Evolutionary conservation across 2,329 filamentous ascomycete genomes (phyloP).

Genomic region (Emericellopsis cladophorae): DNA sequence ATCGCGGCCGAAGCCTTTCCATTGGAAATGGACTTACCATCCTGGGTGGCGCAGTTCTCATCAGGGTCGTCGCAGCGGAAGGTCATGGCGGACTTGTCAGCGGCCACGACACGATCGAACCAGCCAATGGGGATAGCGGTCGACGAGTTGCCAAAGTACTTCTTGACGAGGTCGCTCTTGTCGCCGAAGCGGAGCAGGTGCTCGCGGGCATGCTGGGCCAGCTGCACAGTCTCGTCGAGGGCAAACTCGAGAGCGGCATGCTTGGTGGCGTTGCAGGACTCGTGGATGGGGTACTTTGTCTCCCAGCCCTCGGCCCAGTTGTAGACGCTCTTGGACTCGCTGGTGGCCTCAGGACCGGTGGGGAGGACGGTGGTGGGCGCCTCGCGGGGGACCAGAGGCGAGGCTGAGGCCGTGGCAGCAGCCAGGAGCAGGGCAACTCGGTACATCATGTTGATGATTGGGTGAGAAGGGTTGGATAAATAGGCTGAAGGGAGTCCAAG

Average conservation of each 20-base stretch:
- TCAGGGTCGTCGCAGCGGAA: conserved; percentile 62
- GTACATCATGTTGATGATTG: conserved; percentile 4
- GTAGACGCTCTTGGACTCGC: conserved; percentile 11
- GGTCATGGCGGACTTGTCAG: conserved; percentile 40
- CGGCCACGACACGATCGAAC: conserved; percentile 46
- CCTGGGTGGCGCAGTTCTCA: conserved; percentile 43
- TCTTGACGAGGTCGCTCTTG: conserved; percentile 44
- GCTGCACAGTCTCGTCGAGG: conserved; percentile 42
- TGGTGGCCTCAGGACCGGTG: conserved; percentile 1
- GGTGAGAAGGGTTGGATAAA: neutral
- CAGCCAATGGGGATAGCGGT: conserved; percentile 48
- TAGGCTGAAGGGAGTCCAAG: neutral
- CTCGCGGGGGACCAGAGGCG: conserved; percentile 13
- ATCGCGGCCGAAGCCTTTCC: too few relatives aligned
- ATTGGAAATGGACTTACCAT: conserved; percentile 18
- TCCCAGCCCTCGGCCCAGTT: conserved; percentile 19
- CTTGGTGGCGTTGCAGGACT: conserved; percentile 53
- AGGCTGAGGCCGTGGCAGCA: conserved; percentile 12
- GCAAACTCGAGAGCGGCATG: conserved; percentile 39
- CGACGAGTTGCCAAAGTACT: conserved; percentile 52
- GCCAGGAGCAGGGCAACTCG: conserved; percentile 5
- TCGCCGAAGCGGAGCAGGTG: conserved; percentile 47
- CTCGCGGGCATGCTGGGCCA: conserved; percentile 48
- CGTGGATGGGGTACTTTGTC: conserved; percentile 38
- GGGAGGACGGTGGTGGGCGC: conserved; percentile 9